Base-by-base conservation (phyloP, 2,329 filamentous ascomycete species). In the Calonectria pseudoturangicola region DNA sequence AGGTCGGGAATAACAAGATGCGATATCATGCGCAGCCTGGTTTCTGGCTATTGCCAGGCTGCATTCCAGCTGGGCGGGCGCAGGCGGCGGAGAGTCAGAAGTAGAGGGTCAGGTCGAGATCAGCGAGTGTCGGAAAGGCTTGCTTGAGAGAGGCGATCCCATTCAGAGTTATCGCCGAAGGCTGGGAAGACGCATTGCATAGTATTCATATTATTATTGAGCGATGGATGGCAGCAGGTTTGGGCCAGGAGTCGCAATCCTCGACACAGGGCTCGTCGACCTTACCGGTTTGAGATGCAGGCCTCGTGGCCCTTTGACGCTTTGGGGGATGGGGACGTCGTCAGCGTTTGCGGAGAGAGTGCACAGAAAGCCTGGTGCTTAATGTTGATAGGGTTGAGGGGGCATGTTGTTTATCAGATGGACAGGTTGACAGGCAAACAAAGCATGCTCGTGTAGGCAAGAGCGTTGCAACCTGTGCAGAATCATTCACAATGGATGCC, bases 231-330 rank as follows among this genome's bases (percentile, higher is more conserved):
- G 50, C 36, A 60, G 33, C 54, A 13, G 54, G 54, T 60, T 60
- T 60, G 54, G 54, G 30, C 36, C 21, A 41, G 54, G 54, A 60
- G 54, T 27, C 30, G 54, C 54, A 41, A 60, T 27, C 33, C 36
- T 41, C 36, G 21, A 27, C 54, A 41, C 54, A 39, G 33, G 54
- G 54, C 54, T 58, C 33, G 71, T 77, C 67, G 76, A 72, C 73
- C 76, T 79, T 79, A 73, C 77, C 72, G 62, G 41, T 79, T 76
- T 75, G 60, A 79, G 77, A 60, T 41, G 60, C 70, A 76, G 77
- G 77, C 78, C 77, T 79, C 78, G 76, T 77, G 73, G 75, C 76
- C 70, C 10, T 51, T 60, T 47, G 54, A 58, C 51, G 43, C 25
- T 45, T 50, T 50, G 54, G 33, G 66, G 66, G 48, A 51, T 63